Evolutionary conservation across 2,329 filamentous ascomycete species (phyloP), one percentile per base, ranked within the genome.

Genomic region (Epicoccum nigrum): DNA sequence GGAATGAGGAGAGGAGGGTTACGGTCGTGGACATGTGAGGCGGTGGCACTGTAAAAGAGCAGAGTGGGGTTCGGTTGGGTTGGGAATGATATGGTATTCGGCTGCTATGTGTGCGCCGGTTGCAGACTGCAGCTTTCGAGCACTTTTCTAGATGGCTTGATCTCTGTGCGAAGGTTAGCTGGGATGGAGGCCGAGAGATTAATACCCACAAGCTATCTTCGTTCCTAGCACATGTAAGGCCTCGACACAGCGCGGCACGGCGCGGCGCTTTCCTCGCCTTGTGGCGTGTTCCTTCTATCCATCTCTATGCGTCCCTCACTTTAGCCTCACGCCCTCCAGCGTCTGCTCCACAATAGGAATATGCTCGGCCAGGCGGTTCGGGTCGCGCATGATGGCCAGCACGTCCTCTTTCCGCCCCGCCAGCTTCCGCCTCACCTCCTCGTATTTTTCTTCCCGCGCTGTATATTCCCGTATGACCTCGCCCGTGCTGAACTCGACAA

Each of bases 401-500:
- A 92, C 81, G 67, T 92, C 90, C 64, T 93, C 69, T 3, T 87
- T 84, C 45, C 77, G 78, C 28, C 79, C 77, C 33, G 80, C 79
- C 28, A 85, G 72, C 60, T 73, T 76, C 76, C 81, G 65, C 70
- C 87, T 87, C 9, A 96, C 85, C 27, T 85, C 84, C 21, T 87
- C 87, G 71, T 95, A 97, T 45, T 77, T 81, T 43, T 88, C 88
- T 77, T 99, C 93, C 70, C 89, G 87, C n/a, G 88, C 87, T 16
- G 90, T 90, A 68, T 96, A 97, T 75, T 99, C 93, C 56, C 93
- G 81, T 23, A 96, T 87, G 23, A 97, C 87, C 67, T 89, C 84
- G 42, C 87, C 84, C 15, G 82, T 86, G 33, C 80, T 84, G 71
- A 97, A 96, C 70, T 99, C 94, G 48, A 97, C 84, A 72, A 95